Conservation (phyloP, 1,284 basidiomycete genomes). For the Chondrostereum purpureum region DNA sequence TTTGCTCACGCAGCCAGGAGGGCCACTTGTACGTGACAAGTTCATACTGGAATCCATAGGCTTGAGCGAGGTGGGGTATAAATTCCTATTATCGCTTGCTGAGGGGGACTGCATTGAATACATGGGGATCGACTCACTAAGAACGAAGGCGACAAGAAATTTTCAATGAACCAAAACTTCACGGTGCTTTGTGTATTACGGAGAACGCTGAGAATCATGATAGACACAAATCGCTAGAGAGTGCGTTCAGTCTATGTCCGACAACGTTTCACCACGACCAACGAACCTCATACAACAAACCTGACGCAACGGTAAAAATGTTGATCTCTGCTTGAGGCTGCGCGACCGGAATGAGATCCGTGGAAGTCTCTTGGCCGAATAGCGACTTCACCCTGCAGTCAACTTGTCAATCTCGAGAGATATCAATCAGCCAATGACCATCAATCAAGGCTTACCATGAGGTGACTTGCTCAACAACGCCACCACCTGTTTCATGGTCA, state of each 20-base stretch:
- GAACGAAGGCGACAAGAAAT: constrained; percentile 97
- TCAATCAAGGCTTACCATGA: constrained; percentile 35
- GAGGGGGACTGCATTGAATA: constrained; percentile 6
- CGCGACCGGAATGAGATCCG: constrained; percentile 18
- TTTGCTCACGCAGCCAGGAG: constrained; percentile 92
- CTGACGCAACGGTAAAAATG: constrained; percentile 97
- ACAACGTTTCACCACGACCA: too few species aligned
- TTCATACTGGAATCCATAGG: constrained; percentile 94
- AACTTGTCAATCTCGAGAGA: constrained; percentile 1
- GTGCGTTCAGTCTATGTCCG: not conserved
- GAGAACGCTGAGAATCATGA: constrained; percentile 96
- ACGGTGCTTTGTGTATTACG: constrained; percentile 89
- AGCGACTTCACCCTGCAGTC: constrained; percentile 46
- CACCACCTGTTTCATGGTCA: constrained; percentile 22
- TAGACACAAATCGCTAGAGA: constrained; percentile 87
- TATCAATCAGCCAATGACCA: not conserved
- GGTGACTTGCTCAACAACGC: constrained; percentile 39
- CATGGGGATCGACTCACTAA: constrained; percentile 46
- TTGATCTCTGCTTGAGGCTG: constrained; percentile 83
- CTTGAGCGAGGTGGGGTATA: constrained; percentile 84
- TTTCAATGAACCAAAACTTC: constrained; percentile 99
- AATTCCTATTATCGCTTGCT: constrained; percentile 64
- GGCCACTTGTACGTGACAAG: constrained; percentile 99
- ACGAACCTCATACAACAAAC: constrained; percentile 86
- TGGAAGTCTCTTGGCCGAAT: constrained; percentile 29